A percentile compares a stretch with the other conserved stretches of the same genome.
These are phyloP conservation scores for Mrakia frigida DNA, from an alignment of 768 basidiomycete genomes.

Conservation along the genomic window DNA sequence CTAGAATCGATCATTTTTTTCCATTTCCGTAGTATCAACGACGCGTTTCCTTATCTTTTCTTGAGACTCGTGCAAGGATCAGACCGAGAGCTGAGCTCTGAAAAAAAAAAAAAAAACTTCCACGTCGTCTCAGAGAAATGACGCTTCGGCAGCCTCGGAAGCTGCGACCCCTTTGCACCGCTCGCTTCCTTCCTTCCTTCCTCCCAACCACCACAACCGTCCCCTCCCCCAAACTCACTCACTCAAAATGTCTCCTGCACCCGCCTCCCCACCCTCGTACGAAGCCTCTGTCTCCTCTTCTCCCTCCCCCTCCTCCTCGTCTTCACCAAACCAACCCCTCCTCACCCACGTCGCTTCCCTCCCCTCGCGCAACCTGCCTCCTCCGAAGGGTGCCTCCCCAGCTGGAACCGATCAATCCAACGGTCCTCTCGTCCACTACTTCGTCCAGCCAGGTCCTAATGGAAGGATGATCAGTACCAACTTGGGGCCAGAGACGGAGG, in stretches of 20 bases:
- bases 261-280: slow-evolving; percentile 7
- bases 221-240: neutral
- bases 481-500: neutral
- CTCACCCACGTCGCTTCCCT: neutral
- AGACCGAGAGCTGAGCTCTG: too few relatives aligned
- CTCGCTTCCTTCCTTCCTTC: neutral
- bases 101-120: too few relatives aligned
- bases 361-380: neutral
- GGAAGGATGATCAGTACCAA: neutral
- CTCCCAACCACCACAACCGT: neutral
- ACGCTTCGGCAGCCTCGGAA: too few relatives aligned
- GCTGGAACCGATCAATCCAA: neutral
- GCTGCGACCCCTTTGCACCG: neutral
- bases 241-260: slow-evolving; percentile 2
- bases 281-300: neutral
- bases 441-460: neutral
- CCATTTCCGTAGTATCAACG: too few relatives aligned
- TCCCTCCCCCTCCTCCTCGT: neutral
- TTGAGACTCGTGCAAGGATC: too few relatives aligned
- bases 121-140: too few relatives aligned
- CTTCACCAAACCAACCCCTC: neutral
- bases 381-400: neutral
- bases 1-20: too few relatives aligned
- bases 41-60: too few relatives aligned
- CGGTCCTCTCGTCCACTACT: neutral